These are phyloP conservation scores for Geosmithia putterillii DNA, from an alignment of 2,329 filamentous ascomycete genomes.

Conservation along the genomic window DNA sequence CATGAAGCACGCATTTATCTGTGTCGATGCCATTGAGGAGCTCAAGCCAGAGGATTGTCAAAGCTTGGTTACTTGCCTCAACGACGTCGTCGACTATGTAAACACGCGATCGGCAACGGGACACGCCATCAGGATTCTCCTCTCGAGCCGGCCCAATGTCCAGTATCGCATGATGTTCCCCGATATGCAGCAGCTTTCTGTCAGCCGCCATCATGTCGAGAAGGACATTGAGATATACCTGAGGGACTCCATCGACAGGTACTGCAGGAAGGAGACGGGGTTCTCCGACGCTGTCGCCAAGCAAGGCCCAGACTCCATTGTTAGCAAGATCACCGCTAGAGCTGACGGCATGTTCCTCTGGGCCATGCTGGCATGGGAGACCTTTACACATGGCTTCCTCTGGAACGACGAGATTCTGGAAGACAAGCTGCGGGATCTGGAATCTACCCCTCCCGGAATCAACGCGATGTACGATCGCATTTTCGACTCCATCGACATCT, in stretches of 20 bases:
- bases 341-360: background rate
- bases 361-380: background rate
- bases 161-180: background rate
- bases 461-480: background rate
- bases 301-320: background rate
- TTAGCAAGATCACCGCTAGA: background rate
- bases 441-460: background rate
- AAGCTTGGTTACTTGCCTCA: no score
- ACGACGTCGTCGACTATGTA: no score
- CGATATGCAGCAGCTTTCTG: background rate
- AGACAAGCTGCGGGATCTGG: background rate
- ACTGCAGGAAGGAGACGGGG: background rate
- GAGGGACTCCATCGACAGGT: background rate
- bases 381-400: background rate
- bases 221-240: background rate
- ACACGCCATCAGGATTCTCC: background rate
- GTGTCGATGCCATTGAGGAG: background rate
- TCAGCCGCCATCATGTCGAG: background rate
- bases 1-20: background rate
- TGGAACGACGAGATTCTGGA: background rate
- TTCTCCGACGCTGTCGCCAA: background rate
- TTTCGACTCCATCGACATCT: background rate
- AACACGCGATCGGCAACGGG: no score
- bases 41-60: background rate
- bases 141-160: background rate